Evolutionary conservation across 2,329 filamentous ascomycete genomes (phyloP).

Genomic region (Thermomyces lanuginosus): DNA sequence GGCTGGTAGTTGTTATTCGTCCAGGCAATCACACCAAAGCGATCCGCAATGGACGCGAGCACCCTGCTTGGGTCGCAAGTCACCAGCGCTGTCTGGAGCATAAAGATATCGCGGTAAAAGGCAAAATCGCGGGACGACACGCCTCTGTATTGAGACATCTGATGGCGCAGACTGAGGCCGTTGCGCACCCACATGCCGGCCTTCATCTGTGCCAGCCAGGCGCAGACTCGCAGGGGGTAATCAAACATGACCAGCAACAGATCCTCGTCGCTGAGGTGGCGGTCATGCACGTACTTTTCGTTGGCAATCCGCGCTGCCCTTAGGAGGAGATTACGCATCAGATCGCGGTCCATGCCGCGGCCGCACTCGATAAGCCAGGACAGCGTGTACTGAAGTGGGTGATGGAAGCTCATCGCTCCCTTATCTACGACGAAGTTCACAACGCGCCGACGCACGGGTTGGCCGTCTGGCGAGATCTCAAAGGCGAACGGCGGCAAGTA

Average conservation of each 20-base stretch:
- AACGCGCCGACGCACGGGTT: constrained; percentile 44
- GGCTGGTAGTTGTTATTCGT: constrained; percentile 67
- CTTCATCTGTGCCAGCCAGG: constrained; percentile 96
- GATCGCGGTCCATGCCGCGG: constrained; percentile 52
- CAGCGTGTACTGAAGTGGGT: constrained; percentile 85
- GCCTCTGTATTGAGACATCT: constrained; percentile 83
- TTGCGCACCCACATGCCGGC: constrained; percentile 98
- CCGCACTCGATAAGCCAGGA: constrained; percentile 92
- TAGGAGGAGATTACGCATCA: constrained; percentile 51
- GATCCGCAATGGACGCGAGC: constrained; percentile 75
- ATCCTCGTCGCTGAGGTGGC: constrained; percentile 47
- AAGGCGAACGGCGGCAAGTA: constrained; percentile 64
- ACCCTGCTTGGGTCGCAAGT: constrained; percentile 70
- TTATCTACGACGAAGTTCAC: constrained; percentile 79
- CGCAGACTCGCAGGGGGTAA: constrained; percentile 80
- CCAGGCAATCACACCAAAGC: constrained; percentile 79
- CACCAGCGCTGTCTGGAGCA: constrained; percentile 80
- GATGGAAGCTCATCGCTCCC: constrained; percentile 90
- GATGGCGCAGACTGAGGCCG: constrained; percentile 85
- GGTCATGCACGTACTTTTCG: constrained; percentile 42
- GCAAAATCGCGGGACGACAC: constrained; percentile 81
- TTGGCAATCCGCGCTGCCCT: constrained; percentile 46
- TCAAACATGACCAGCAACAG: constrained; percentile 79
- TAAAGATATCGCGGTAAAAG: constrained; percentile 85
- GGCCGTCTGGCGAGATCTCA: constrained; percentile 34